Evolutionary conservation across 2,329 filamentous ascomycete species (phyloP).

Genomic region (Fusarium setosum): DNA sequence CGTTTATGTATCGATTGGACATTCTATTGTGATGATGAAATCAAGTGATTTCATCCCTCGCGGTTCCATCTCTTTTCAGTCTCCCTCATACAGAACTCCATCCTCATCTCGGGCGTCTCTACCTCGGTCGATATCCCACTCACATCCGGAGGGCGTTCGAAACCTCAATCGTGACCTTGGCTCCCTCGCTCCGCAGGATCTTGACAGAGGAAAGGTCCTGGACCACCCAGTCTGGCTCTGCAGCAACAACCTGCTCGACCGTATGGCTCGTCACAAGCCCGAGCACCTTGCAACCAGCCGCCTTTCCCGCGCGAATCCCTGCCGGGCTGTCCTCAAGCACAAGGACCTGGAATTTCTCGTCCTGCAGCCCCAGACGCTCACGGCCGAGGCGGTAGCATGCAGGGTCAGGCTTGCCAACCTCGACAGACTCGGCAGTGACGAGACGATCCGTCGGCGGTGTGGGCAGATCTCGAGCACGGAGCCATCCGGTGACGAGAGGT

Average conservation of each 20-base stretch:
- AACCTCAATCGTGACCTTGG: constrained; percentile 76
- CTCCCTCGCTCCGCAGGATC: constrained; percentile 67
- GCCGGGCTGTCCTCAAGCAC: constrained; percentile 92
- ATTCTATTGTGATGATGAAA: constrained; percentile 34
- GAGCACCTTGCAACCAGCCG: constrained; percentile 85
- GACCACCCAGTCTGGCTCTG: constrained; percentile 90
- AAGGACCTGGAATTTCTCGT: constrained; percentile 65
- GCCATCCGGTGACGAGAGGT: constrained; percentile 78
- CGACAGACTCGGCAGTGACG: constrained; percentile 81
- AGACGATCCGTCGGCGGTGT: constrained; percentile 67
- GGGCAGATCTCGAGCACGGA: constrained; percentile 73
- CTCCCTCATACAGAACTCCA: constrained; percentile 12
- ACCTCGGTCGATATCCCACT: constrained; percentile 18
- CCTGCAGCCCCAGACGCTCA: constrained; percentile 66
- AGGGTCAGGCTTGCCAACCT: constrained; percentile 81
- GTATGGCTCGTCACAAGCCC: constrained; percentile 89
- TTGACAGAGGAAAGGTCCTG: constrained; percentile 80
- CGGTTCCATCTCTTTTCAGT: neutral
- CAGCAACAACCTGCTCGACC: constrained; percentile 75
- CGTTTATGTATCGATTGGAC: constrained; percentile 24
- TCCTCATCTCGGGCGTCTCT: constrained; percentile 10
- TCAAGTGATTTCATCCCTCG: constrained; percentile 25
- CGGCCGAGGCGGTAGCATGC: constrained; percentile 78
- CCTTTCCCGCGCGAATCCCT: constrained; percentile 85
- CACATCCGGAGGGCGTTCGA: constrained; percentile 63